Evolutionary conservation across 108 stramenopile species (phyloP).

Genomic region (Skeletonema costatum): DNA sequence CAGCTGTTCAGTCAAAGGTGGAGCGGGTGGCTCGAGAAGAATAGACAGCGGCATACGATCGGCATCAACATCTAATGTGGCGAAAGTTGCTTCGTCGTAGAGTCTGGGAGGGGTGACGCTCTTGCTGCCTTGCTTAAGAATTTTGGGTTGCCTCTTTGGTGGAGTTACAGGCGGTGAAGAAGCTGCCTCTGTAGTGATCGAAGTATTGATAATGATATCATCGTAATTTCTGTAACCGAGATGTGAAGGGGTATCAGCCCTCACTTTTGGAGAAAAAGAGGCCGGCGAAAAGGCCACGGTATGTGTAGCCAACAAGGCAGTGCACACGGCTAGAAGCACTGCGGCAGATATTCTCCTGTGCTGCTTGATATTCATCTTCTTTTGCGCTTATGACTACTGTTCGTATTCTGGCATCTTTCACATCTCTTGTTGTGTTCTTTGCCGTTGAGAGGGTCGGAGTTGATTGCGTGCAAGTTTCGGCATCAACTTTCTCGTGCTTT

Average conservation of each 20-base stretch:
- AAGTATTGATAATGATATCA: neutral
- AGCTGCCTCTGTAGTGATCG: neutral
- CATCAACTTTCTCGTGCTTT: too few species aligned
- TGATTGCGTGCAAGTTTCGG: too few species aligned
- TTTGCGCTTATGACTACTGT: too few species aligned
- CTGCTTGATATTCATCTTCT: too few species aligned
- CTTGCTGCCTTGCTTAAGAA: neutral
- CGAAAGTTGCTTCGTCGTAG: neutral
- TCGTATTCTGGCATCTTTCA: too few species aligned
- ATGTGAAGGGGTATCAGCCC: neutral
- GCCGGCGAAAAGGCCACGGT: neutral
- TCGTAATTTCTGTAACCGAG: neutral
- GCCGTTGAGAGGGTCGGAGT: too few species aligned
- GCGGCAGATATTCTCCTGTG: too few species aligned
- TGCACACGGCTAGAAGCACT: neutral
- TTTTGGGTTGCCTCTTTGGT: neutral
- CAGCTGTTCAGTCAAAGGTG: neutral
- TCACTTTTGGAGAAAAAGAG: neutral
- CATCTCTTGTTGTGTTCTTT: too few species aligned
- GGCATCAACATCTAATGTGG: conserved; percentile 14
- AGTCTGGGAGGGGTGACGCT: neutral
- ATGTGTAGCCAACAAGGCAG: neutral
- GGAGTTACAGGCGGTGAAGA: neutral
- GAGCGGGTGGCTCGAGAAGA: conserved; percentile 21
- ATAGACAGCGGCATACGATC: conserved; percentile 20